Base-by-base conservation (phyloP, 768 basidiomycete genomes). In the Thelephora ganbajun region DNA sequence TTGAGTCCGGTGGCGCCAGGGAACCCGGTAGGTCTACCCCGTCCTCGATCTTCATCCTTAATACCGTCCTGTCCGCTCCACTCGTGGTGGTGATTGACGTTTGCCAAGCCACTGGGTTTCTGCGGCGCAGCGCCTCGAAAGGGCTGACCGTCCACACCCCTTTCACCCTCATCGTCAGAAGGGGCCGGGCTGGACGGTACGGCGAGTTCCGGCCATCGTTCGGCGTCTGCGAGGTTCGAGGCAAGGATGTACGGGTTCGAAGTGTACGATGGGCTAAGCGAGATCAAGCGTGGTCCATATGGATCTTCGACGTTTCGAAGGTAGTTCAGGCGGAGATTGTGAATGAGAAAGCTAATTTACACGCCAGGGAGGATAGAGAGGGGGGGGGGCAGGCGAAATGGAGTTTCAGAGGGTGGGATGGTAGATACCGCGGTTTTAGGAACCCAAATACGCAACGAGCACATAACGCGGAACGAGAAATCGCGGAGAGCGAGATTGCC, bases 301-400 rank as follows among this genome's bases (percentile, higher is more conserved):
- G 83, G 80, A 57, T 96, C 92, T 49, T 90, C 84, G 35, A 90
- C 79, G 54, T 83, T 78, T 51, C 90, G 83, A n/a, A 97, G 70
- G 59, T 92, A 91, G 11, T 83, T 78, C 22, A 97, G 69, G 5
- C 92, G 81, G 5, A 96, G 69, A 53, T 75, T 78, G 60, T 96
- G 93, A 6, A 93, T 84, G 34, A 94, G 70, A 59, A 80, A 78
- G 42, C 80, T 82, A 9, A 30, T 30, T 30, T 30, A 30, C 5
- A 30, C n/a, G n/a, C n/a, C 26, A 4, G 26, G 26, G 26, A 30
- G 26, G 4, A 30, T 4, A 4, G 26, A 30, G 26, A 30, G 48
- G 26, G 26, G 26, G 26, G 26, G 26, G 26, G 9, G 26, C 26
- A 4, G 26, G 9, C 26, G 9, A 4, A 30, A 30, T 9, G 26